phyloP scores from a whole-genome alignment of 2,329 filamentous ascomycete genomes.

The Hymenoscyphus fructigenus region DNA sequence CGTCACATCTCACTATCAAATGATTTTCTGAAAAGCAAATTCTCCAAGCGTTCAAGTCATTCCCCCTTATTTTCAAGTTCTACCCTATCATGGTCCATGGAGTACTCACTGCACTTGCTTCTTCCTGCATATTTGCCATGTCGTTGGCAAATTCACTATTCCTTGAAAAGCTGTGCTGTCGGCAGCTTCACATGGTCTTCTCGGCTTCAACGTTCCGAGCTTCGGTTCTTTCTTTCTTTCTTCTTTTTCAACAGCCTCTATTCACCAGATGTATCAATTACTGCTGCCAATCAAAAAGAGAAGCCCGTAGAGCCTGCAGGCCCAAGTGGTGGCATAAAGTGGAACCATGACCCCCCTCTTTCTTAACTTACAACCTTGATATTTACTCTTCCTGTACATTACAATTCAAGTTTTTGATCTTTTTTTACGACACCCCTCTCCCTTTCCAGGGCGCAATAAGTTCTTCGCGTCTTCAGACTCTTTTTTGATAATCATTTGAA shows the following conservation, averaged over 20 bases:
- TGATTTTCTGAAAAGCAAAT: background rate
- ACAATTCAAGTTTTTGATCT: background rate
- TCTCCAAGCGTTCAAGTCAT: background rate
- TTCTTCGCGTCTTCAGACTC: background rate
- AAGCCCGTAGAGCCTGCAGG: background rate
- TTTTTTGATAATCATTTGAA: background rate
- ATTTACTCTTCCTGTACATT: background rate
- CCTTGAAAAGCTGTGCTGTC: background rate
- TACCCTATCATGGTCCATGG: background rate
- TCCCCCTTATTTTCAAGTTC: background rate
- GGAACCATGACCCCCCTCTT: background rate
- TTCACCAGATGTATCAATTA: background rate
- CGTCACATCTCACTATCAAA: conserved; percentile 1
- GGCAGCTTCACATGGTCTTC: background rate
- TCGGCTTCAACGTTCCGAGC: background rate
- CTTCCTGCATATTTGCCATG: background rate
- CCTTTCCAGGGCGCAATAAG: background rate
- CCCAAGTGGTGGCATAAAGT: background rate
- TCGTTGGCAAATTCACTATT: background rate
- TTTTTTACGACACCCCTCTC: background rate
- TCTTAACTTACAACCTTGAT: background rate
- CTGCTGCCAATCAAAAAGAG: background rate
- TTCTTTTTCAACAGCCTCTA: background rate
- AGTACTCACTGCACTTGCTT: background rate
- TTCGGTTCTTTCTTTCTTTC: background rate